Evolutionary conservation across 495 filamentous ascomycete species (phyloP).

Genomic region (Penicillium samsonianum): DNA sequence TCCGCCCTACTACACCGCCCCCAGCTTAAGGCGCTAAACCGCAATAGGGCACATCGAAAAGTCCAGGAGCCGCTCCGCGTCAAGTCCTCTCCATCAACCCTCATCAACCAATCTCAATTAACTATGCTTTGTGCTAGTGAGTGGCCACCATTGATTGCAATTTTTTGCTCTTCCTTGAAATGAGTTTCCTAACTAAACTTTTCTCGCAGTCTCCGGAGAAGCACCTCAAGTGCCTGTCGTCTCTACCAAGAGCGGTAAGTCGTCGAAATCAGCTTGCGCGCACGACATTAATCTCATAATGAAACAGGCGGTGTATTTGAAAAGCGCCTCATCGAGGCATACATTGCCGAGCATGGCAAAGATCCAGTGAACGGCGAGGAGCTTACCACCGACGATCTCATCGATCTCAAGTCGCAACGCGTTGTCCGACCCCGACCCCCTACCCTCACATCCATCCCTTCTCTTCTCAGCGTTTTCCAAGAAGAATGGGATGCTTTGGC

Average conservation of each 20-base stretch:
- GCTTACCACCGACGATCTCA: conserved; percentile 78
- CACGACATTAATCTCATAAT: conserved; percentile 28
- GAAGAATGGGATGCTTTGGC: conserved; percentile 97
- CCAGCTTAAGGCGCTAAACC: conserved; percentile 41
- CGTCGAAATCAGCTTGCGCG: conserved; percentile 13
- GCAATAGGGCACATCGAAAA: conserved; percentile 43
- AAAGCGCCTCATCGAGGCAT: conserved; percentile 90
- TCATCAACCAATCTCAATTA: conserved; percentile 33
- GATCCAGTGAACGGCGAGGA: conserved; percentile 93
- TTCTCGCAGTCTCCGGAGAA: conserved; percentile 84
- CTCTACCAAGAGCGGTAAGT: conserved; percentile 88
- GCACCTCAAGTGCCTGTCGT: conserved; percentile 92
- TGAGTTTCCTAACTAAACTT: conserved; percentile 26
- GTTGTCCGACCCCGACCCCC: conserved; percentile 87
- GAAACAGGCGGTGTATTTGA: conserved; percentile 81
- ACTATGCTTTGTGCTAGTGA: conserved; percentile 76
- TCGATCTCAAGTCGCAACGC: conserved; percentile 80
- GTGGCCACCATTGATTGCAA: conserved; percentile 24
- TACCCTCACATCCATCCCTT: conserved; percentile 93
- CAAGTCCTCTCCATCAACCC: conserved; percentile 28
- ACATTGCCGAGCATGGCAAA: conserved; percentile 90
- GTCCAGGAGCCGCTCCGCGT: conserved; percentile 44
- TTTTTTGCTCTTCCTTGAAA: neutral
- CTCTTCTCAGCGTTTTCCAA: conserved; percentile 94
- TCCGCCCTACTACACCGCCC: conserved; percentile 9